Base-by-base conservation (phyloP, 495 filamentous ascomycete genomes). In the Geopyxis carbonaria region DNA sequence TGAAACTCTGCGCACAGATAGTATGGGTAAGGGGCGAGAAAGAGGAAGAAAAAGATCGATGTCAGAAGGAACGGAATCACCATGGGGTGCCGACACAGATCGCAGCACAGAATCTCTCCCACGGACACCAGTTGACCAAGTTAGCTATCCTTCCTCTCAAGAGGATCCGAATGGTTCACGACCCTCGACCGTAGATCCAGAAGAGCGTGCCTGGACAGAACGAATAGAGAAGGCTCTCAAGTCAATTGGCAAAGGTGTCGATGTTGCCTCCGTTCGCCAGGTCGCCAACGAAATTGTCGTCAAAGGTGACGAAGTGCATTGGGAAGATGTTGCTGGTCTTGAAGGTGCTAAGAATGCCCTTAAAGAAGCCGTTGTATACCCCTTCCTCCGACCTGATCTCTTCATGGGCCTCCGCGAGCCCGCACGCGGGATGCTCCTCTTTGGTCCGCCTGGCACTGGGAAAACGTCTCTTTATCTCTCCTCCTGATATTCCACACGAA, bases 211-310 rank as follows among this genome's bases (percentile, higher is more conserved):
- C 21, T 36, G 33, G 33, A 5, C 7, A 28, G 36, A 10, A 36
- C 53, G 66, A 42, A 55, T 81, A 52, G 65, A 67, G 58, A 51
- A 66, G 2, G 64, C 91, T 21, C 57, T 93, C 48, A 80, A 79
- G 45, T 75, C 77, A 34, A 61, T 95, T 1, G 81, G 83, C 1
- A 67, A 72, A 34, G 81, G 80, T 2, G 72, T 93, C 30, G 89
- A 99, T 54, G 68, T 73, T 30, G 59, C 67, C 10, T 81, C 91
- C 1, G 85, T 86, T 0, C 76, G 78, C 45, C 84, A 93, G 45
- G 91, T 99, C 27, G 66, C 95, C 34, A 93, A 93, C 53, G 91
- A 99, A 45, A 92, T 99, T 38, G 84, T 99, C 7, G 75, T 94
- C 5, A 72, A 86, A 38, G 89, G 91, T 5, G 89, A 99, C 48